phyloP scores from a whole-genome alignment of 2,329 filamentous ascomycete species.

The Diaporthe destruens region DNA sequence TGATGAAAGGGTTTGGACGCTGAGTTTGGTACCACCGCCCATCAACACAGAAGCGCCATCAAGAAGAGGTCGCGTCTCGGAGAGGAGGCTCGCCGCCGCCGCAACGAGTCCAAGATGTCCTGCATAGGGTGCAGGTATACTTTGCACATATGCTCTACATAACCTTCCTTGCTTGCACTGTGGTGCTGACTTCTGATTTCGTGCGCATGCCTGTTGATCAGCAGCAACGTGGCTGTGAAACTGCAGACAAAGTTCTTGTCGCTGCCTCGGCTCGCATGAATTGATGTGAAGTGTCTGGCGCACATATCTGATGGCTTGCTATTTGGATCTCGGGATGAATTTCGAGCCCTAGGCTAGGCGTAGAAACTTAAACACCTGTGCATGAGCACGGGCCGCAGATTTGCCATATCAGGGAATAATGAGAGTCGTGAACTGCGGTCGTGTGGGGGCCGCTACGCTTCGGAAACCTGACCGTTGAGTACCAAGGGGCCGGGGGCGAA shows the following conservation, averaged over 20 bases:
- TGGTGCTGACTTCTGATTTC: neutral
- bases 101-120: neutral
- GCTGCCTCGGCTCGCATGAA: slow-evolving; percentile 29
- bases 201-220: slow-evolving; percentile 10
- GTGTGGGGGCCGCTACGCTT: slow-evolving; percentile 15
- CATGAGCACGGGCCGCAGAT: slow-evolving; percentile 15
- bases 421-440: slow-evolving; percentile 9
- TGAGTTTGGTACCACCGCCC: neutral
- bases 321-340: slow-evolving; percentile 27
- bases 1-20: slow-evolving; percentile 17
- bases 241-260: slow-evolving; percentile 28
- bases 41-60: slow-evolving; percentile 9
- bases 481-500: slow-evolving; percentile 27
- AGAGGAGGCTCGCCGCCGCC: neutral
- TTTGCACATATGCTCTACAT: neutral
- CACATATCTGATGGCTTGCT: slow-evolving; percentile 12
- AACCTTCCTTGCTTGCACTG: neutral
- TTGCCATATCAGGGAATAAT: slow-evolving; percentile 7
- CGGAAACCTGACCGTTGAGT: slow-evolving; percentile 23
- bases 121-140: neutral
- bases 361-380: slow-evolving; percentile 22
- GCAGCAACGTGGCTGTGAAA: slow-evolving; percentile 22
- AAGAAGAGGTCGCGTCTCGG: neutral
- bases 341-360: slow-evolving; percentile 14
- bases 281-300: slow-evolving; percentile 15